Evolutionary conservation across 1,284 basidiomycete genomes (phyloP), one percentile per base, ranked within the genome.

Genomic region (Crucibulum parvulum): DNA sequence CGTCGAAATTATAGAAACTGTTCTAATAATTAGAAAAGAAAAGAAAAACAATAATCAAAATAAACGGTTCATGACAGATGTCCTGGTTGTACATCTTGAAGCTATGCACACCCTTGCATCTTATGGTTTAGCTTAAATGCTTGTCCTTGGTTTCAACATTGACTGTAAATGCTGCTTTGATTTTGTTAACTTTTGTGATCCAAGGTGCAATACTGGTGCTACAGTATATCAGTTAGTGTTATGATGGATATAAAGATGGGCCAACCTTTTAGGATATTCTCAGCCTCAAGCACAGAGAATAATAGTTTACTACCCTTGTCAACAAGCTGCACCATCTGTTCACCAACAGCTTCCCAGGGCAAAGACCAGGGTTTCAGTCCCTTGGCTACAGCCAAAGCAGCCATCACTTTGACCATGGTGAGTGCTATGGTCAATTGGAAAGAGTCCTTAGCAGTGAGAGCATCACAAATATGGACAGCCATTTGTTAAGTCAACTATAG

Each of bases 71-170:
- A n/a, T n/a, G n/a, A n/a, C n/a, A n/a, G 53, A 96, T 87, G 39
- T 78, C 87, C 81, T 98, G 94, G 64, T 99, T 97, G 77, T 95
- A 88, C 46, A 87, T 79, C 72, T 92, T 92, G 71, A 98, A 84
- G 58, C 87, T 93, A 35, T 95, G 90, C 36, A 91, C 85, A 59
- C 37, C 92, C 92, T 70, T 94, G 91, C 62, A 96, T 87, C 74
- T 99, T 94, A 62, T 98, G 96, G 62, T 90, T 91, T 34, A 98
- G 84, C 66, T 94, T 90, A 4, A 87, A 80, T 8, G 96, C 88
- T 74, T 94, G 93, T 51, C 91, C 73, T 99, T 96, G 0, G 96
- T 94, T 71, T 98, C 96, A 15, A 94, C 84, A 68, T 98, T 98
- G 76, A 94, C 84, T 0, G 94, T 89, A 1, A 92, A 87, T 24